Conservation (phyloP, 768 basidiomycete genomes). For the Mycena indigotica region DNA sequence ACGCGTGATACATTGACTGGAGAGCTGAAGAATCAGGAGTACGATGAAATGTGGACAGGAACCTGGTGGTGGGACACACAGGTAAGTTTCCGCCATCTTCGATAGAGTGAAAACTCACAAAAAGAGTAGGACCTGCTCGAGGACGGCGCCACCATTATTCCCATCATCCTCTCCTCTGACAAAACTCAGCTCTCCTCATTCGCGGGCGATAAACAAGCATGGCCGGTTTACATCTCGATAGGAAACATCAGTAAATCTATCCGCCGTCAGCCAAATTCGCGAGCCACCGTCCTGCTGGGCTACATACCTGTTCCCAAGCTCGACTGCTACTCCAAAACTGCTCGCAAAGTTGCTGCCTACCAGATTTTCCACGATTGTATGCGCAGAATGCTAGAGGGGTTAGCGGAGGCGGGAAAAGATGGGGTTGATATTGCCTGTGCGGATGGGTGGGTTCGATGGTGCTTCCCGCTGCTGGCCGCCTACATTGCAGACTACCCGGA, state of each 20-base stretch:
- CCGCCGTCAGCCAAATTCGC: constrained; percentile 23
- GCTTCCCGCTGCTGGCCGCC: constrained; percentile 32
- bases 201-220: constrained; percentile 31
- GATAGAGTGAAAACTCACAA: not conserved
- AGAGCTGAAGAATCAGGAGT: constrained; percentile 3
- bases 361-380: constrained; percentile 34
- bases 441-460: constrained; percentile 26
- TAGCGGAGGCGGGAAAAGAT: constrained; percentile 25
- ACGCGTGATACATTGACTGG: not conserved
- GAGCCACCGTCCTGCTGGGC: constrained; percentile 30
- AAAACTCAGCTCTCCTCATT: constrained; percentile 34
- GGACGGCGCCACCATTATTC: constrained; percentile 19
- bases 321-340: constrained; percentile 13
- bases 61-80: constrained; percentile 36
- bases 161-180: constrained; percentile 35
- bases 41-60: constrained; percentile 29
- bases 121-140: not conserved
- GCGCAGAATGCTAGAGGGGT: constrained; percentile 24
- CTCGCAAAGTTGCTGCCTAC: constrained; percentile 15
- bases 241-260: constrained; percentile 32
- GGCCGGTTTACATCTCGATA: constrained; percentile 37
- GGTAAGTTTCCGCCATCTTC: constrained; percentile 13
- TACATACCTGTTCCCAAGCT: constrained; percentile 35
- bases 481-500: constrained; percentile 35
- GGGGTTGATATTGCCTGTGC: constrained; percentile 34